A percentile compares a stretch with the other conserved stretches of the same genome.
These are phyloP conservation scores for Hirsutella minnesotensis DNA, from an alignment of 2,329 filamentous ascomycete genomes.

Conservation along the genomic window DNA sequence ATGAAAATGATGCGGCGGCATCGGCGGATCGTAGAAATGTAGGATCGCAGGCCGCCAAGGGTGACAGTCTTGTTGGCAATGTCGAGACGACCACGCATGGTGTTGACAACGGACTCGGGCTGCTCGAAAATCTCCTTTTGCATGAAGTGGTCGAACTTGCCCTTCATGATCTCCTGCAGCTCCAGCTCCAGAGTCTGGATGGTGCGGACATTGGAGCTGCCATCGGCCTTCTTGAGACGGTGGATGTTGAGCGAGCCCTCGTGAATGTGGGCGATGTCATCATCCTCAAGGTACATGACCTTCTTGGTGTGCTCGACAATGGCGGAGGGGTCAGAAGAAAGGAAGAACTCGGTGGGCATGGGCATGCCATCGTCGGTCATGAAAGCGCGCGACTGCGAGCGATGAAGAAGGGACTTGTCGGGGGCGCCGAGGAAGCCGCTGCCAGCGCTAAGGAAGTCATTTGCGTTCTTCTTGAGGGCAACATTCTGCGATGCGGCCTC, in stretches of 20 bases:
- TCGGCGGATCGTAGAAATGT: slow-evolving; percentile 90
- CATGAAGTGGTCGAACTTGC: slow-evolving; percentile 99
- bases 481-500: slow-evolving; percentile 95
- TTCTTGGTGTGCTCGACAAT: slow-evolving; percentile 99
- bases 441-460: slow-evolving; percentile 54
- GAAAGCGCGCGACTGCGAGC: slow-evolving; percentile 96
- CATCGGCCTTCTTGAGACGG: slow-evolving; percentile 92
- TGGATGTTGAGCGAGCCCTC: slow-evolving; percentile 99
- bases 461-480: slow-evolving; percentile 79
- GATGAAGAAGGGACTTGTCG: slow-evolving; percentile 96
- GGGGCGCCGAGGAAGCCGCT: slow-evolving; percentile 63
- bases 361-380: slow-evolving; percentile 97
- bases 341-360: slow-evolving; percentile 98
- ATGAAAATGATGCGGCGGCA: slow-evolving; percentile 98
- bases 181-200: slow-evolving; percentile 98
- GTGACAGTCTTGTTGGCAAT: slow-evolving; percentile 89
- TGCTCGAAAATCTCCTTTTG: slow-evolving; percentile 99
- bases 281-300: slow-evolving; percentile 98
- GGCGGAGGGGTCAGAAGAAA: slow-evolving; percentile 94
- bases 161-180: slow-evolving; percentile 99
- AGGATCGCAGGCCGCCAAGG: slow-evolving; percentile 87
- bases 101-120: slow-evolving; percentile 98
- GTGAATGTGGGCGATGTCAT: slow-evolving; percentile 99
- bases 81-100: slow-evolving; percentile 97
- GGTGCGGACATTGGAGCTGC: slow-evolving; percentile 89